Evolutionary conservation across 257 asterid species (phyloP).

Genomic region (Solanum lycopersicoides): DNA sequence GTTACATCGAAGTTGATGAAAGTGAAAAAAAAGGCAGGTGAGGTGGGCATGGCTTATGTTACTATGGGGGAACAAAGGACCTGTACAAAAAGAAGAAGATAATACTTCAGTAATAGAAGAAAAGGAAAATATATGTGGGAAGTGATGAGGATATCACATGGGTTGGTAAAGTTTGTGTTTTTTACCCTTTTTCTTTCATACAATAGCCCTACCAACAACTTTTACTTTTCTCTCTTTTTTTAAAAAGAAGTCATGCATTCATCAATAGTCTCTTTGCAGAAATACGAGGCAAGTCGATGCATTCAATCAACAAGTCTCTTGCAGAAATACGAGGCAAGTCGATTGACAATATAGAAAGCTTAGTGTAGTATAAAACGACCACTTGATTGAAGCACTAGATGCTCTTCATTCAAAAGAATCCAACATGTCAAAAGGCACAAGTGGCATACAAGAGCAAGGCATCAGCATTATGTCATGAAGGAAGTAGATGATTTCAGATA

Average conservation of each 20-base stretch:
- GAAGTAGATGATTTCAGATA: neutral
- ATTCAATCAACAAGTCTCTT: too few relatives aligned
- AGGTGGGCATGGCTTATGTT: neutral
- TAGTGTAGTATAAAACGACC: too few relatives aligned
- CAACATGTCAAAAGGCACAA: neutral
- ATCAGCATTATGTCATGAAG: neutral
- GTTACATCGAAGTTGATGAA: neutral
- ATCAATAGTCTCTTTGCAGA: neutral
- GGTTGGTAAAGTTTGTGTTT: neutral
- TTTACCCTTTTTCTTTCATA: neutral
- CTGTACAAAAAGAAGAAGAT: neutral
- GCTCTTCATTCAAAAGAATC: neutral
- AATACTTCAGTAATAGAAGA: neutral
- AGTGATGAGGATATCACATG: neutral
- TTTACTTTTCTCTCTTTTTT: neutral
- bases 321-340: too few relatives aligned
- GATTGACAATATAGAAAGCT: too few relatives aligned
- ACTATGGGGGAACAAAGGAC: neutral
- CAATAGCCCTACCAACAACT: neutral
- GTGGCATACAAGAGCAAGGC: neutral
- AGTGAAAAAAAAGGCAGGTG: neutral
- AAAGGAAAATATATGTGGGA: neutral
- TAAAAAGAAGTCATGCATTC: neutral
- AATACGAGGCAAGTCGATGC: neutral
- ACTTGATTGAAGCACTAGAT: neutral